phyloP scores from a whole-genome alignment of 2,329 filamentous ascomycete species.

The Cladobotryum mycophilum region DNA sequence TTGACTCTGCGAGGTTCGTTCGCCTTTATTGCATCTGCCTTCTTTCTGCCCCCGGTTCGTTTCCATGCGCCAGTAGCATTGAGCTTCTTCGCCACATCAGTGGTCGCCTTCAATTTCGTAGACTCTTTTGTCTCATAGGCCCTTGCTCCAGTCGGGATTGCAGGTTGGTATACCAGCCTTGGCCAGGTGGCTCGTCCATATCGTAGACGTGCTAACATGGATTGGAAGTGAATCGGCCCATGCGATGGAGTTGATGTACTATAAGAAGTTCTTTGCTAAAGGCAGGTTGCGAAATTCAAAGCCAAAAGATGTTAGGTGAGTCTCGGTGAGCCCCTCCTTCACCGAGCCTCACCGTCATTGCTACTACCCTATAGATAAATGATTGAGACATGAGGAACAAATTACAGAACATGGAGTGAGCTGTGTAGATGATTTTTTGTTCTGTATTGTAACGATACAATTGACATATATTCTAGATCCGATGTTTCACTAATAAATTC shows the following conservation, averaged over 20 bases:
- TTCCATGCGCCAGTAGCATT: slow-evolving; percentile 23
- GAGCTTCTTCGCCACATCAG: slow-evolving; percentile 20
- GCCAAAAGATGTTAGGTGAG: slow-evolving; percentile 4
- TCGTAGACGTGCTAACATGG: slow-evolving; percentile 11
- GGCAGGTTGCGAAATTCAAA: not conserved
- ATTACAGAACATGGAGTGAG: too few species aligned
- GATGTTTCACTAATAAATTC: too few species aligned
- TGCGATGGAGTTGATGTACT: not conserved
- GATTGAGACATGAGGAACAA: too few species aligned
- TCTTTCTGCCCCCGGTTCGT: slow-evolving; percentile 11
- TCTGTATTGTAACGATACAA: too few species aligned
- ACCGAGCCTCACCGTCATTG: slow-evolving; percentile 3
- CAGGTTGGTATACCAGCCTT: slow-evolving; percentile 9
- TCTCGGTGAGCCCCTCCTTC: slow-evolving; percentile 2
- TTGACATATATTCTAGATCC: too few species aligned
- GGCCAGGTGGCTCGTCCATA: slow-evolving; percentile 10
- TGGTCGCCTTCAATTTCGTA: slow-evolving; percentile 14
- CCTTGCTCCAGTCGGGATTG: slow-evolving; percentile 8
- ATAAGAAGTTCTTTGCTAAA: not conserved
- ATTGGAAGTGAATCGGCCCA: not conserved
- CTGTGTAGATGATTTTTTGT: too few species aligned
- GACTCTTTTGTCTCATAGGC: slow-evolving; percentile 7
- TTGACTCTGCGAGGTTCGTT: slow-evolving; percentile 42
- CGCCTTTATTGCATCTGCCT: not conserved
- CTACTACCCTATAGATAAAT: not conserved